A percentile compares a stretch with the other conserved stretches of the same genome.
Evolutionary conservation across 257 asterid genomes (phyloP).

Genomic region (Solanum arcanum): DNA sequence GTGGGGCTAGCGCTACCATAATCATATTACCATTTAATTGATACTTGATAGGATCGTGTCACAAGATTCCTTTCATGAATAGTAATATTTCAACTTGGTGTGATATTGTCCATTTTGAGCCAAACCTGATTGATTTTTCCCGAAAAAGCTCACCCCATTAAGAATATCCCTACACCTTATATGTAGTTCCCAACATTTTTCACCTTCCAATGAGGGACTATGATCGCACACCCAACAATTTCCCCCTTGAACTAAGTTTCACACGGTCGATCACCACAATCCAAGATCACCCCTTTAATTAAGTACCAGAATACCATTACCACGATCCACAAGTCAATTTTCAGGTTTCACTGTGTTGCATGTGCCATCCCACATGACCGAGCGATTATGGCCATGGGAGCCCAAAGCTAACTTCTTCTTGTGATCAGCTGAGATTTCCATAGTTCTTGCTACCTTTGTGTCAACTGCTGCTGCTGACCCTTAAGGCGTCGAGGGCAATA

Average conservation of each 20-base stretch:
- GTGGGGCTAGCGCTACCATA: background rate
- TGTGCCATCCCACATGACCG: background rate
- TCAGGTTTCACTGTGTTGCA: background rate
- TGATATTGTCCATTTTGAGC: background rate
- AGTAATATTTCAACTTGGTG: background rate
- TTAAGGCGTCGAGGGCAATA: background rate
- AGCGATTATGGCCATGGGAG: background rate
- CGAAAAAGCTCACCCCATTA: background rate
- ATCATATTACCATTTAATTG: background rate
- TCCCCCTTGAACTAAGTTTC: background rate
- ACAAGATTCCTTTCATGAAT: background rate
- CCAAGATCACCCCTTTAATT: background rate
- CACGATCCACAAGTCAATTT: background rate
- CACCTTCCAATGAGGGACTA: background rate
- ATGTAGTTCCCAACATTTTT: background rate
- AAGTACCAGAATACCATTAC: background rate
- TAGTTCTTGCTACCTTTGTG: background rate
- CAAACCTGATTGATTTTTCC: background rate
- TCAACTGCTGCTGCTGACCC: background rate
- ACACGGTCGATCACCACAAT: background rate
- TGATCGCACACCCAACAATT: background rate
- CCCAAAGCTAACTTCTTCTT: background rate
- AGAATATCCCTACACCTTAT: background rate
- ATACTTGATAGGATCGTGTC: background rate
- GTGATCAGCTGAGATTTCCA: background rate